Conservation (phyloP, 2,329 filamentous ascomycete genomes). For the Ophiognomonia clavigignenti-juglandacearum region DNA sequence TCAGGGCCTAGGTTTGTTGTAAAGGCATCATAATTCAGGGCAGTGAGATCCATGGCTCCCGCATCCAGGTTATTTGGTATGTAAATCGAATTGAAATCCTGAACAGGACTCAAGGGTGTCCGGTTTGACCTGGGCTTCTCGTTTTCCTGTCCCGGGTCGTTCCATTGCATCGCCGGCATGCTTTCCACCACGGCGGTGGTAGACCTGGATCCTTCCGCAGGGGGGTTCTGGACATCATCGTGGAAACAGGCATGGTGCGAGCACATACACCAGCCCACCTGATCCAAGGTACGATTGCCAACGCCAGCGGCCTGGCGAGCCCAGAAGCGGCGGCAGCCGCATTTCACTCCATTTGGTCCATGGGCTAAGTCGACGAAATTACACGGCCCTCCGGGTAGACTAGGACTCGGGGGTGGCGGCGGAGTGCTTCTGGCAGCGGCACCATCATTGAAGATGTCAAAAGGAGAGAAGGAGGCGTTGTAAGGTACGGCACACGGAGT, state of each 20-base stretch:
- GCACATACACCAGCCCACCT: slow-evolving; percentile 55
- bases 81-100: slow-evolving; percentile 37
- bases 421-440: slow-evolving; percentile 12
- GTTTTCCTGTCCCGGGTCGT: slow-evolving; percentile 41
- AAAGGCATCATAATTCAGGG: slow-evolving; percentile 29
- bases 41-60: slow-evolving; percentile 36
- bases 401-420: slow-evolving; percentile 18
- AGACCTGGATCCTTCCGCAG: slow-evolving; percentile 16
- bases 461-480: slow-evolving; percentile 38
- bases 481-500: slow-evolving; percentile 37
- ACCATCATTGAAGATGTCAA: slow-evolving; percentile 52
- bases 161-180: background rate
- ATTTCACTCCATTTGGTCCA: slow-evolving; percentile 47
- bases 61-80: slow-evolving; percentile 31
- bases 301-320: slow-evolving; percentile 34
- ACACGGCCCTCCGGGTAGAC: slow-evolving; percentile 49
- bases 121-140: slow-evolving; percentile 43
- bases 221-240: slow-evolving; percentile 37
- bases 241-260: slow-evolving; percentile 60
- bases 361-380: slow-evolving; percentile 52
- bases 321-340: slow-evolving; percentile 60
- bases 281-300: slow-evolving; percentile 30
- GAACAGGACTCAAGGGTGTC: slow-evolving; percentile 48
- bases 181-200: slow-evolving; percentile 11
- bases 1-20: slow-evolving; percentile 27